These are phyloP conservation scores for Jamesozyma piceae DNA, from an alignment of 805 yeast genomes.

Conservation along the genomic window DNA sequence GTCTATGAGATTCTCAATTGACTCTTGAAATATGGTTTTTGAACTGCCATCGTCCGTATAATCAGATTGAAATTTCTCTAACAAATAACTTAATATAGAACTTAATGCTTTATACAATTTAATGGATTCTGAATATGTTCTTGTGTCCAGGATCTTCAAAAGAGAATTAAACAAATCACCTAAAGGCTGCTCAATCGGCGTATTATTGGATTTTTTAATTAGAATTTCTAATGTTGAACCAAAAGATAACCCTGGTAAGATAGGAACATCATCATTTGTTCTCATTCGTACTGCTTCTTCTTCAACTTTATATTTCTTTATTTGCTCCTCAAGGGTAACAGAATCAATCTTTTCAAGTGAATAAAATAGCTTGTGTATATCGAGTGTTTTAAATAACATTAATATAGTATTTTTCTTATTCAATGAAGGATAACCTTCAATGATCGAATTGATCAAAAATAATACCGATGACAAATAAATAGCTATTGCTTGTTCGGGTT, in stretches of 20 bases:
- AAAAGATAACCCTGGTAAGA: slow-evolving; percentile 17
- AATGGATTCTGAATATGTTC: slow-evolving; percentile 40
- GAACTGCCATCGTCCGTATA: slow-evolving; percentile 32
- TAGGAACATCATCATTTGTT: slow-evolving; percentile 27
- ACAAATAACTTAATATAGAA: slow-evolving; percentile 54
- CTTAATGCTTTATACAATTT: slow-evolving; percentile 38
- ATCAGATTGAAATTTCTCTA: slow-evolving; percentile 43
- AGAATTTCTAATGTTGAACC: slow-evolving; percentile 17
- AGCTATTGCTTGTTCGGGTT: slow-evolving; percentile 11
- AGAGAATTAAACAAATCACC: slow-evolving; percentile 46
- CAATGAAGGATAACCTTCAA: slow-evolving; percentile 33
- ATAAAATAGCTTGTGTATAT: slow-evolving; percentile 44
- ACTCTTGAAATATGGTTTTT: slow-evolving; percentile 63
- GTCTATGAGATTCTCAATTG: slow-evolving; percentile 63
- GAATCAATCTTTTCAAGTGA: slow-evolving; percentile 44
- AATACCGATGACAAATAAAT: slow-evolving; percentile 68
- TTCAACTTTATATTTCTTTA: slow-evolving; percentile 39
- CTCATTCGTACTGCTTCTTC: slow-evolving; percentile 30
- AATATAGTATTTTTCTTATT: slow-evolving; percentile 43
- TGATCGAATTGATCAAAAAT: slow-evolving; percentile 58
- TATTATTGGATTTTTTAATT: slow-evolving; percentile 31
- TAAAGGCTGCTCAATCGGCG: slow-evolving; percentile 60
- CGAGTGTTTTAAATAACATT: slow-evolving; percentile 49
- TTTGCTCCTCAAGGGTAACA: slow-evolving; percentile 55
- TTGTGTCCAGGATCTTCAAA: slow-evolving; percentile 43